Base-by-base conservation (phyloP, 2,329 filamentous ascomycete genomes). In the Aschersonia sp. region DNA sequence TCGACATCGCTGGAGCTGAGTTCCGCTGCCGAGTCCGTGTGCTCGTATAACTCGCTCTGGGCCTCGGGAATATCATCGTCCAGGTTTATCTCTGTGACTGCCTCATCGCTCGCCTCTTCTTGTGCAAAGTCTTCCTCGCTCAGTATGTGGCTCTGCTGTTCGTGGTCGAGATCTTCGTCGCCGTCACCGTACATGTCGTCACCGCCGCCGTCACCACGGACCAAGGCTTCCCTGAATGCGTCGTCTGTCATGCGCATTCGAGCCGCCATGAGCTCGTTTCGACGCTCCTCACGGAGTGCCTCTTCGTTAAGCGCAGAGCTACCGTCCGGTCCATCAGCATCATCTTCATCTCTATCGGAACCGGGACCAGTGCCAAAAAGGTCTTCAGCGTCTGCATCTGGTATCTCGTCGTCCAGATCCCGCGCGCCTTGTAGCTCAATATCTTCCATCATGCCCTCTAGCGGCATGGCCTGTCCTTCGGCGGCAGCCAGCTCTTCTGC, bases 401-500 rank as follows among this genome's bases (percentile, higher is more conserved):
- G 84, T 20, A 87, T 81, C 46, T 86, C 83, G 51, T 84, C 82
- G 54, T 89, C 85, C 48, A 87, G 63, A 64, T 88, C 83, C 35
- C 67, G 64, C 43, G 63, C 71, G 20, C 67, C 73, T 48, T 78
- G 72, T 53, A 80, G 68, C 57, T 78, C 78, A 12, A 69, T 71
- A 47, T 75, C 74, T 32, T 74, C 71, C 60, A 77, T 75, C 53
- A 70, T 70, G 60, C 57, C 73, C 50, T 62, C 61, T 55, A 67
- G 64, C 53, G 65, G 67, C 66, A 52, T 47, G 5, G 43, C 53
- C 42, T 35, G 54, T 41, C 5, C 74, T 55, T 79, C 80, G 0
- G 79, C 77, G 56, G 86, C 79, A 29, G 84, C 84, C 43, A 94
- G 73, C 59, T 94, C 87, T 58, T 85, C 75, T 49, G 83, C 78